Percentiles rank a stretch among this genome's conserved stretches.
These are phyloP conservation scores for Polyplosphaeria fusca DNA, from an alignment of 495 filamentous ascomycete species.

Conservation along the genomic window DNA sequence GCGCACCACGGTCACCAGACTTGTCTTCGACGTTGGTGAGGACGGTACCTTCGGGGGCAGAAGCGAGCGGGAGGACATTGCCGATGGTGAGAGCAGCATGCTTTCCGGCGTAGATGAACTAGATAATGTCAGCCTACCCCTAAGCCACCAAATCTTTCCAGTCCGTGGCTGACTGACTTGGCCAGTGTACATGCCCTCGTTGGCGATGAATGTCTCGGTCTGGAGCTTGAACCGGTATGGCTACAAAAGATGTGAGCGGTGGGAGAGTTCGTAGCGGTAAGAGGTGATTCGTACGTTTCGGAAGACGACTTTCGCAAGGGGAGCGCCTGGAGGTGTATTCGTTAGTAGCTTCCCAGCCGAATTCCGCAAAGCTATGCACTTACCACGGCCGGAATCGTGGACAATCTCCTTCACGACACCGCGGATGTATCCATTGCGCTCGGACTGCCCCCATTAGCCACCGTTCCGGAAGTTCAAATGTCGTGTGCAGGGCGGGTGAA, in stretches of 20 bases:
- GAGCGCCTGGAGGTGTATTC: conserved; percentile 60
- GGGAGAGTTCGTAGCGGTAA: conserved; percentile 65
- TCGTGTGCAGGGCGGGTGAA: conserved; percentile 58
- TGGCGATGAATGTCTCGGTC: conserved; percentile 80
- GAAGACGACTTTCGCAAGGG: conserved; percentile 93
- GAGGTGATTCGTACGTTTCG: conserved; percentile 54
- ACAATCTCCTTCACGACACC: conserved; percentile 98
- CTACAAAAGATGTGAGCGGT: conserved; percentile 19
- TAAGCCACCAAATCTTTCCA: too few relatives aligned
- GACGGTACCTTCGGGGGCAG: conserved; percentile 97
- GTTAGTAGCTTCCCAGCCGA: conserved; percentile 2
- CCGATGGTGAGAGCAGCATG: conserved; percentile 91
- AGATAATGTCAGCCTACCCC: too few relatives aligned
- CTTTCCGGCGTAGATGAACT: conserved; percentile 99
- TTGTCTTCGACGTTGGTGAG: conserved; percentile 99
- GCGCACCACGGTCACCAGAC: conserved; percentile 88
- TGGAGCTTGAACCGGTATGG: conserved; percentile 65
- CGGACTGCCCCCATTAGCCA: conserved; percentile 47
- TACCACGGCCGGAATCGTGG: conserved; percentile 86
- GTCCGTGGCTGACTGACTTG: conserved; percentile 24
- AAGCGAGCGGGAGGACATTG: conserved; percentile 90
- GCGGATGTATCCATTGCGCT: conserved; percentile 95
- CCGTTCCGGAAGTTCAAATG: background rate
- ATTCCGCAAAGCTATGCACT: background rate
- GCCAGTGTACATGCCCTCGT: conserved; percentile 99